Conservation (phyloP, 257 asterid genomes). For the Ilex asprella region DNA sequence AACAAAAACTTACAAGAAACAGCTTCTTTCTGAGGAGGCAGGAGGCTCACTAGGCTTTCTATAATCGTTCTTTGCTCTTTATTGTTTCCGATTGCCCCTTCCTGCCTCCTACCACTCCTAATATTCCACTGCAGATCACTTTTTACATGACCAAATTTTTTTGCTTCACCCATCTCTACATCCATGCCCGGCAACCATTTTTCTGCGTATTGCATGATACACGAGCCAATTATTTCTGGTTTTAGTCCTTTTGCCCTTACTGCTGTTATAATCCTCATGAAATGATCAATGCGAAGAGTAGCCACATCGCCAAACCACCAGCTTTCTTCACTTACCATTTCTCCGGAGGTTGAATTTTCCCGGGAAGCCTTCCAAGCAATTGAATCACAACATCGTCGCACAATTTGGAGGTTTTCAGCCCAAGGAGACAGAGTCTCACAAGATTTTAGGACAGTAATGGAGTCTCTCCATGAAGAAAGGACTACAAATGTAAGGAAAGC, state of each 20-base stretch:
- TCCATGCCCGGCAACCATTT: conserved; percentile 51
- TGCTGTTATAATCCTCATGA: conserved; percentile 55
- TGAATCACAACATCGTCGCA: conserved; percentile 76
- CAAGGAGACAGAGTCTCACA: conserved; percentile 72
- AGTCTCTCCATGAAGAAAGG: conserved; percentile 73
- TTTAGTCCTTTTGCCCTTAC: conserved; percentile 48
- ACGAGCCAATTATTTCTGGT: conserved; percentile 55
- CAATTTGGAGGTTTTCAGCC: conserved; percentile 84
- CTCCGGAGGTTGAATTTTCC: conserved; percentile 33
- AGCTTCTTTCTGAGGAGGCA: conserved; percentile 64
- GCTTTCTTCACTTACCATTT: conserved; percentile 18
- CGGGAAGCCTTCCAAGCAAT: conserved; percentile 52
- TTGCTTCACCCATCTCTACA: conserved; percentile 23
- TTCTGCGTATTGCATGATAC: conserved; percentile 51
- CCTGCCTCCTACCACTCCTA: conserved; percentile 37
- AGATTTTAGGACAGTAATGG: conserved; percentile 52
- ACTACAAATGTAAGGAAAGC: conserved; percentile 78
- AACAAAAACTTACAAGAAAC: conserved; percentile 65
- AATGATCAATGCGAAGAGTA: conserved; percentile 61
- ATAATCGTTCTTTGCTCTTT: conserved; percentile 51
- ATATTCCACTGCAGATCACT: conserved; percentile 55
- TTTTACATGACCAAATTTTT: conserved; percentile 16
- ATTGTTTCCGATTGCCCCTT: conserved; percentile 25
- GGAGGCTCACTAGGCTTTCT: conserved; percentile 61
- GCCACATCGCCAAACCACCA: conserved; percentile 75